Conservation (phyloP, 148 eudicot species). For the Rhododendron molle region DNA sequence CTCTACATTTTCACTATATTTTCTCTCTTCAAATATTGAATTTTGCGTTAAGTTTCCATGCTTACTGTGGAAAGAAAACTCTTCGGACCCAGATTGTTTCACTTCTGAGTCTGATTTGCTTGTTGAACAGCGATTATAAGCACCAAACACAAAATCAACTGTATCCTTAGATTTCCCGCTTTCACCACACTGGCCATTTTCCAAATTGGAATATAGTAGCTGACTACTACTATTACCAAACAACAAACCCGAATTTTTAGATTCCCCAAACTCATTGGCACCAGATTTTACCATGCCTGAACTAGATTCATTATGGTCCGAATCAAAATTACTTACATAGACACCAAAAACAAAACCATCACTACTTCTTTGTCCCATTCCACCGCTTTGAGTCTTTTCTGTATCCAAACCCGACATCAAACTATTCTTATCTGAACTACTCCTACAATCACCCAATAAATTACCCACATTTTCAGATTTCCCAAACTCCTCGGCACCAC, state of each 20-base stretch:
- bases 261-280: not conserved
- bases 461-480: constrained; percentile 8
- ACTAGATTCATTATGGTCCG: not conserved
- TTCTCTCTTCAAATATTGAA: not conserved
- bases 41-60: not conserved
- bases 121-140: not conserved
- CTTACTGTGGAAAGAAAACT: constrained; percentile 9
- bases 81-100: constrained; percentile 1
- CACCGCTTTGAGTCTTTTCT: not conserved
- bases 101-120: not conserved
- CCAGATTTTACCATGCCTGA: not conserved
- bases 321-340: not conserved
- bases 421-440: not conserved
- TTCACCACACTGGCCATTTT: not conserved
- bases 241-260: not conserved
- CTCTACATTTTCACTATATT: constrained; percentile 12
- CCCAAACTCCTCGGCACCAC: constrained; percentile 8
- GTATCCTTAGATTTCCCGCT: not conserved
- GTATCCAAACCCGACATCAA: not conserved
- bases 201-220: not conserved
- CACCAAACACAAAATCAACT: not conserved
- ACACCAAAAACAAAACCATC: constrained; percentile 11
- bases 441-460: constrained; percentile 6
- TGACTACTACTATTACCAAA: not conserved
- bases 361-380: not conserved